These are phyloP conservation scores for Sclerotinia nivalis DNA, from an alignment of 2,329 filamentous ascomycete genomes.

Conservation along the genomic window DNA sequence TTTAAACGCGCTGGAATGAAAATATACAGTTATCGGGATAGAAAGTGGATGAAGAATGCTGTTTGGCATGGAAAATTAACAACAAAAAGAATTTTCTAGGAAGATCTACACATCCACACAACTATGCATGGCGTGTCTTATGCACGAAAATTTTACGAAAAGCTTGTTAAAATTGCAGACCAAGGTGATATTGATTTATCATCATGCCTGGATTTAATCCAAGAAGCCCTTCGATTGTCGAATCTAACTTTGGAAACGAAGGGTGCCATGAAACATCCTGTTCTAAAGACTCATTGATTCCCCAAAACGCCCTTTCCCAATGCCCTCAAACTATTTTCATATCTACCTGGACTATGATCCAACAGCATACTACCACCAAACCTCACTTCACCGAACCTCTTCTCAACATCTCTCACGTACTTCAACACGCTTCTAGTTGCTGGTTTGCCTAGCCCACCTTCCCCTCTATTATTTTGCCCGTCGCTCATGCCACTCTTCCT, in stretches of 20 bases:
- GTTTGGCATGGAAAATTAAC: neutral
- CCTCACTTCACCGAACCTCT: conserved; percentile 66
- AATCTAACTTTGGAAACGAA: too few species aligned
- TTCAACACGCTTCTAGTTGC: conserved; percentile 69
- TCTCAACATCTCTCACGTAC: conserved; percentile 71
- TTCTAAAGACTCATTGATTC: neutral
- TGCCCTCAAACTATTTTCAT: conserved; percentile 67
- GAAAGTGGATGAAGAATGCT: neutral
- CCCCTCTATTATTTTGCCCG: conserved; percentile 2
- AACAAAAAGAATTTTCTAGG: neutral
- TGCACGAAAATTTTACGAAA: neutral
- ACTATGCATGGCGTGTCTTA: neutral
- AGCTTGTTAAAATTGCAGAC: neutral
- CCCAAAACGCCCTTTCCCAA: conserved; percentile 49
- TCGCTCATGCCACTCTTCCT: conserved; percentile 4
- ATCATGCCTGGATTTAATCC: neutral
- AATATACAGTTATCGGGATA: neutral
- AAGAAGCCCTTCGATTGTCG: neutral
- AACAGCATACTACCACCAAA: conserved; percentile 74
- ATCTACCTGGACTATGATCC: conserved; percentile 73
- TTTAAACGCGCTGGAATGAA: neutral
- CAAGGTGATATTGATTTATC: neutral
- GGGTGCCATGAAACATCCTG: neutral
- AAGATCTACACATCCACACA: neutral
- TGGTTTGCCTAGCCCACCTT: conserved; percentile 55